Conservation (phyloP, 1,284 basidiomycete species). For the Ganoderma sinense region DNA sequence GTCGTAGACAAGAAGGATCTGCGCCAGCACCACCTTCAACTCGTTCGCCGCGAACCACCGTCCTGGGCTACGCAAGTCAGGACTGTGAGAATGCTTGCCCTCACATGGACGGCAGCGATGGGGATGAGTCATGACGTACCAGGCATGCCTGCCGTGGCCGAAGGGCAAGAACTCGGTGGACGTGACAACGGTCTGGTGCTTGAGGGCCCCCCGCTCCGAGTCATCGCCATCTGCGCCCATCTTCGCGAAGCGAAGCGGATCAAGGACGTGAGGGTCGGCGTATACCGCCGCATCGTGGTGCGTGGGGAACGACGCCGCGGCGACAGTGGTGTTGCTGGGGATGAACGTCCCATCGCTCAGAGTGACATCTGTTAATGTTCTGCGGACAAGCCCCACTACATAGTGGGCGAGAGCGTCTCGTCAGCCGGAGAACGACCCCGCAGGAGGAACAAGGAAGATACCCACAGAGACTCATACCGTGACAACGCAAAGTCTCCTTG, state of each 20-base stretch:
- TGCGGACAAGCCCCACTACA: slow-evolving; percentile 15
- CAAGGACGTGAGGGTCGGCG: slow-evolving; percentile 46
- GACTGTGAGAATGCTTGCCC: neutral
- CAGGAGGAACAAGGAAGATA: neutral
- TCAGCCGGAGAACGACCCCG: neutral
- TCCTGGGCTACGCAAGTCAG: slow-evolving; percentile 43
- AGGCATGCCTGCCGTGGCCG: slow-evolving; percentile 37
- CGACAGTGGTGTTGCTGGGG: slow-evolving; percentile 50
- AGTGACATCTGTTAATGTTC: slow-evolving; percentile 42
- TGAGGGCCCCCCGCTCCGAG: slow-evolving; percentile 18
- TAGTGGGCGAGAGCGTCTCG: neutral
- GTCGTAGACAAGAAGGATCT: slow-evolving; percentile 53
- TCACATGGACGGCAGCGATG: neutral
- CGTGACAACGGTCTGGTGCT: slow-evolving; percentile 43
- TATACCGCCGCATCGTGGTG: slow-evolving; percentile 52
- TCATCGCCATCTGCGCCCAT: slow-evolving; percentile 37
- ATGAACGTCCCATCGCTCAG: slow-evolving; percentile 52
- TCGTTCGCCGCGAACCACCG: slow-evolving; percentile 55
- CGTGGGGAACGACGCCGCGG: slow-evolving; percentile 46
- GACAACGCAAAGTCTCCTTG: slow-evolving; percentile 52
- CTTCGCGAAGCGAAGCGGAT: slow-evolving; percentile 54
- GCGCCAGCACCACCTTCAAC: slow-evolving; percentile 53
- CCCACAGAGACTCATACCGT: slow-evolving; percentile 37
- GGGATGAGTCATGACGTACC: slow-evolving; percentile 26
- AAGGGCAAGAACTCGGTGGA: slow-evolving; percentile 35